These are phyloP conservation scores for Hypericum perforatum DNA, from an alignment of 345 rosid genomes.

Conservation along the genomic window DNA sequence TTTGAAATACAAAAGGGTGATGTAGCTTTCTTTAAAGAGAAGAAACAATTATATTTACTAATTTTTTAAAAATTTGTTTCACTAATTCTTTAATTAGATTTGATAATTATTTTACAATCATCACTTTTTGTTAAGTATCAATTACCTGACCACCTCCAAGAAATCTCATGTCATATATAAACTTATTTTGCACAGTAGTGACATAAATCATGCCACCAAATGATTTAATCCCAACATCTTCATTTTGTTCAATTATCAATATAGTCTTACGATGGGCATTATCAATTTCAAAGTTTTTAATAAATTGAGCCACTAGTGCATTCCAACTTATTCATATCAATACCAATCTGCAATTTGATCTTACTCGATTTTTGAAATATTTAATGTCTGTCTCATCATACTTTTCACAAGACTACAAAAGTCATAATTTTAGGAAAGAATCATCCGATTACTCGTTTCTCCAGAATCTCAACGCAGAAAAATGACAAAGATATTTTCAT, in stretches of 20 bases:
- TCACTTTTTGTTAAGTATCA: too few relatives aligned
- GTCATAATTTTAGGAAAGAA: conserved; percentile 65
- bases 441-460: too few relatives aligned
- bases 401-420: conserved; percentile 23
- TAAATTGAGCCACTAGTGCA: conserved; percentile 34
- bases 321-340: conserved; percentile 55
- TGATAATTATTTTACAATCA: too few relatives aligned
- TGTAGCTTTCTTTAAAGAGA: too few relatives aligned
- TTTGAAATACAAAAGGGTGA: too few relatives aligned
- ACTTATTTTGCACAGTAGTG: conserved; percentile 36
- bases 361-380: background rate
- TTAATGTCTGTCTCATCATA: background rate
- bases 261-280: conserved; percentile 27
- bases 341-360: too few relatives aligned
- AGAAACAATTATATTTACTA: too few relatives aligned
- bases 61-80: too few relatives aligned
- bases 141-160: conserved; percentile 34
- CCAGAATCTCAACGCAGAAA: too few relatives aligned
- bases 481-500: too few relatives aligned
- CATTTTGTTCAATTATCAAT: conserved; percentile 22
- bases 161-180: conserved; percentile 38
- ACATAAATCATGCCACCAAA: conserved; percentile 27
- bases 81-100: too few relatives aligned
- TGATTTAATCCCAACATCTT: conserved; percentile 4
- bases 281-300: conserved; percentile 30